phyloP scores from a whole-genome alignment of 2,329 filamentous ascomycete genomes.

The Colletotrichum chrysophilum region DNA sequence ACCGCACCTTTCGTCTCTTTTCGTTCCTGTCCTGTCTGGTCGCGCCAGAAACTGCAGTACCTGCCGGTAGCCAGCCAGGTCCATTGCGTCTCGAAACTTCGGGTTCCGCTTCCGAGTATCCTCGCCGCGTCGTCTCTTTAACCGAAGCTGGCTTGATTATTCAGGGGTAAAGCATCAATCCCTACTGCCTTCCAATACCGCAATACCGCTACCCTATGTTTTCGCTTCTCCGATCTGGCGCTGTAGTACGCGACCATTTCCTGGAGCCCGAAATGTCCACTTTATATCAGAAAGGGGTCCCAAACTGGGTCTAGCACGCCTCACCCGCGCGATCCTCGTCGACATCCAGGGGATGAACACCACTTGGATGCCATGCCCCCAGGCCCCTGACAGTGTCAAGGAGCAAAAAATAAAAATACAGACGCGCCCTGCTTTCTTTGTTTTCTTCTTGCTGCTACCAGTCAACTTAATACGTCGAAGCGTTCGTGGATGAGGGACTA shows the following conservation, averaged over 20 bases:
- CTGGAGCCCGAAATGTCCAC: conserved; percentile 19
- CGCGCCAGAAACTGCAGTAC: neutral
- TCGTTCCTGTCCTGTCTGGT: conserved; percentile 2
- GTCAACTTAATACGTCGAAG: conserved; percentile 31
- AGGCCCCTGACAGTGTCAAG: conserved; percentile 52
- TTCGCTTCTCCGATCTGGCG: conserved; percentile 23
- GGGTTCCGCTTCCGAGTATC: conserved; percentile 38
- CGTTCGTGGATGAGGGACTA: conserved; percentile 47
- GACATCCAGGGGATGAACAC: conserved; percentile 43
- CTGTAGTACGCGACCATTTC: conserved; percentile 17
- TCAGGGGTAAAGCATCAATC: conserved; percentile 32
- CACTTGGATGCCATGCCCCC: conserved; percentile 36
- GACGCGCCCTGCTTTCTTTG: conserved; percentile 47
- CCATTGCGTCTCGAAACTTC: conserved; percentile 36
- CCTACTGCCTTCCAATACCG: neutral
- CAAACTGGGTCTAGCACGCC: conserved; percentile 50
- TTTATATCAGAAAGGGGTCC: conserved; percentile 24
- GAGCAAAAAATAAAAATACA: conserved; percentile 53
- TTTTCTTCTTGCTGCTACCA: conserved; percentile 35
- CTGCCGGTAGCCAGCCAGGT: conserved; percentile 3
- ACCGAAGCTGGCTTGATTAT: conserved; percentile 34
- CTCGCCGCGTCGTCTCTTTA: conserved; percentile 19
- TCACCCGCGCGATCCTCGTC: conserved; percentile 55
- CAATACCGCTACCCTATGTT: neutral
- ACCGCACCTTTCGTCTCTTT: conserved; percentile 8